Base-by-base conservation (phyloP, 805 yeast species). In the Candida michaelii region DNA sequence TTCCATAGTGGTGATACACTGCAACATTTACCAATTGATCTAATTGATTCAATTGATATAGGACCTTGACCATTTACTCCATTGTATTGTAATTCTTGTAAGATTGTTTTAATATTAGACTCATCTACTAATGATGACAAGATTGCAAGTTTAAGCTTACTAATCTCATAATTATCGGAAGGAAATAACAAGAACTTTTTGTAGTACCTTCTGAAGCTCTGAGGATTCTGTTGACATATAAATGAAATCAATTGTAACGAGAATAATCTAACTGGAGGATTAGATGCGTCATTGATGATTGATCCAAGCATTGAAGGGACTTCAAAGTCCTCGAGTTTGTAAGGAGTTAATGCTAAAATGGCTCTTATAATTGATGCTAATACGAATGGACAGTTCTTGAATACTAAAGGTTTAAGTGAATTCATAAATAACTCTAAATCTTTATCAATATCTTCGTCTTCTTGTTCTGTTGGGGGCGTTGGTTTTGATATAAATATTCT, bases 71-170 rank as follows among this genome's bases (percentile, higher is more conserved):
- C 47, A 38, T 50, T 46, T 8, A 54, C 34, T 52, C 55, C 40
- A 46, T 79, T 76, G 54, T 79, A 79, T 54, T 82, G 83, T 23
- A 89, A 60, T 56, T 89, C 95, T 24, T 73, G 69, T 23, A 83
- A 61, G 4, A 87, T 71, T 2, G 53, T 44, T 15, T 70, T 67
- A 33, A 79, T 76, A 51, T 77, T 86, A 9, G 62, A 55, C 29
- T 75, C 77, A 42, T 73, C 71, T 27, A 80, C 73, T n/a, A 88
- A 63, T 16, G 74, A 66, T 5, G 88, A 72, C 29, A 89, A 62
- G 15, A 87, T 76, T 36, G 71, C 69, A 5, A 90, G 59, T 59
- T 89, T 91, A 36, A 74, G 61, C 31, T 64, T 61, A 5, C 85
- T 71, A 11, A 69, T 62, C 1, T 57, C 50, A 1, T 52, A 37